Conservation (phyloP, 306 rosid species). For the Hippophae rhamnoides region DNA sequence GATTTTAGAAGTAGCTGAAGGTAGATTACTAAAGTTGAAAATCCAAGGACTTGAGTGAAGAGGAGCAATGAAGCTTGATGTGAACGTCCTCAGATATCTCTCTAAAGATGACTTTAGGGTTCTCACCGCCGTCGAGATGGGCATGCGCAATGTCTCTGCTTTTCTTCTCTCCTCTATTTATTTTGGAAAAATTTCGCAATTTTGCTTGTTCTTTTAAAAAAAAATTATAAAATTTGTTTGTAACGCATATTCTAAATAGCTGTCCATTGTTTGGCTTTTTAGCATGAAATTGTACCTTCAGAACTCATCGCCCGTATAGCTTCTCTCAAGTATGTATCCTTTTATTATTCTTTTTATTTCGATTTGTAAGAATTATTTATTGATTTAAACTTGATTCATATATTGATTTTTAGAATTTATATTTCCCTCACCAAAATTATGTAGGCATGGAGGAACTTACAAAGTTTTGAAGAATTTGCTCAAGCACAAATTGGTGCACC, state of each 20-base stretch:
- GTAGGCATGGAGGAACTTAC: slow-evolving; percentile 86
- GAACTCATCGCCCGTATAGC: slow-evolving; percentile 75
- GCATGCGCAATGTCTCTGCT: slow-evolving; percentile 65
- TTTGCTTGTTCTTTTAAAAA: background rate
- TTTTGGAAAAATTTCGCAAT: background rate
- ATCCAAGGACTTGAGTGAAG: too few relatives aligned
- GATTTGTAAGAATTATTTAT: background rate
- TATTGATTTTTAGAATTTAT: background rate
- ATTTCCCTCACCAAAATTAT: background rate
- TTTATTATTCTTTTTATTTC: background rate
- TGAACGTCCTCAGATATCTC: slow-evolving; percentile 66
- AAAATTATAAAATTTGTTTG: background rate
- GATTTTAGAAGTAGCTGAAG: too few relatives aligned
- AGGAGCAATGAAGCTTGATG: slow-evolving; percentile 62
- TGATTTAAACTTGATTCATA: background rate
- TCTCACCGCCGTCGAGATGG: slow-evolving; percentile 84
- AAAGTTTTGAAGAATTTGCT: slow-evolving; percentile 80
- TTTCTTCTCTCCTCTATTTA: background rate
- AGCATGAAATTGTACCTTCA: slow-evolving; percentile 76
- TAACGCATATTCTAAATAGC: background rate
- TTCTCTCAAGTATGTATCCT: slow-evolving; percentile 42
- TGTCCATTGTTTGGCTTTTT: slow-evolving; percentile 10
- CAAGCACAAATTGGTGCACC: slow-evolving; percentile 80
- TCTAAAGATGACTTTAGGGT: slow-evolving; percentile 91
- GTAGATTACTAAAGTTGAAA: too few relatives aligned